Conservation (phyloP, 371 early-diverging fungal genomes). For the Mortierella sp. region DNA sequence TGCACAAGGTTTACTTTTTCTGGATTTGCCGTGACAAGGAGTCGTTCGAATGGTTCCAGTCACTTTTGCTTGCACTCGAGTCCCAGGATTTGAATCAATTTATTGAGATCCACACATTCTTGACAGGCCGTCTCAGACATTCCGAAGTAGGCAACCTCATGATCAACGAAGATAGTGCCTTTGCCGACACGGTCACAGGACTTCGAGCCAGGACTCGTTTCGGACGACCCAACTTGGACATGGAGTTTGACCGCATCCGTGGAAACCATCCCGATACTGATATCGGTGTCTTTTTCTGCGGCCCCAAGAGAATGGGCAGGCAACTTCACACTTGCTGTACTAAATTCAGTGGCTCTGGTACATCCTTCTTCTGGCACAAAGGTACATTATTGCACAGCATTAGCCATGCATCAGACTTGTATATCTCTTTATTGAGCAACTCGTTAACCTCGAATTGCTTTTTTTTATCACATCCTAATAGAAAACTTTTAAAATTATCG, state of each 20-base stretch:
- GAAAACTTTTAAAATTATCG: constrained; percentile 29
- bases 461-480: constrained; percentile 1
- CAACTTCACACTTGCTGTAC: constrained; percentile 49
- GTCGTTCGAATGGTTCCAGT: constrained; percentile 85
- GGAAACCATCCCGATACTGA: constrained; percentile 60
- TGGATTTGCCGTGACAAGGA: constrained; percentile 86
- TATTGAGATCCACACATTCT: constrained; percentile 79
- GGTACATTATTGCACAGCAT: constrained; percentile 3
- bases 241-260: constrained; percentile 58
- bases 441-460: background rate
- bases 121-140: constrained; percentile 70
- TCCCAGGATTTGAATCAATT: constrained; percentile 70
- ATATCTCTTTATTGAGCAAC: background rate
- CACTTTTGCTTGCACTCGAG: constrained; percentile 75
- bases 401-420: background rate
- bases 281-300: constrained; percentile 73
- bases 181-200: background rate
- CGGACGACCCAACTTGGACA: background rate
- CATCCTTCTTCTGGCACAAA: constrained; percentile 40
- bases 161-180: background rate
- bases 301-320: constrained; percentile 63
- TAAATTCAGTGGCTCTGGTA: constrained; percentile 28
- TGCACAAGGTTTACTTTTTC: constrained; percentile 87
- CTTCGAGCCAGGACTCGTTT: background rate
- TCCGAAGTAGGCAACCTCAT: constrained; percentile 33